A percentile compares a stretch with the other conserved stretches of the same genome.
Evolutionary conservation across 176 grass and related monocot species (phyloP).

Genomic region (Melocanna baccifera): DNA sequence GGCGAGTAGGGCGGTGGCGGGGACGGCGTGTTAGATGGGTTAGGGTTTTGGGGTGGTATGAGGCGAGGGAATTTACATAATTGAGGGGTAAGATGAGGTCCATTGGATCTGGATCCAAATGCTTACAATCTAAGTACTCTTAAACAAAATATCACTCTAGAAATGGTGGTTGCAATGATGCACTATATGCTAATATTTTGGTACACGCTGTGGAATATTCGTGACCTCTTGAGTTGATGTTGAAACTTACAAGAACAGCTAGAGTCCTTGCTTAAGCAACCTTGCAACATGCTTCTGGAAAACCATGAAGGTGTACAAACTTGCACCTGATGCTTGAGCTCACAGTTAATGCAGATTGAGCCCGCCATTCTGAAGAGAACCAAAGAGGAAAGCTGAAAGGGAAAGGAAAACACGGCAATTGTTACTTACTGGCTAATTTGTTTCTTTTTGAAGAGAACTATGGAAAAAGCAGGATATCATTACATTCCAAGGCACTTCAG

Average conservation of each 20-base stretch:
- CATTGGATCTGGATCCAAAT: no score
- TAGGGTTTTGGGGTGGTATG: no score
- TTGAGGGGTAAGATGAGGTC: no score
- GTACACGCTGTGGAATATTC: slow-evolving; percentile 21
- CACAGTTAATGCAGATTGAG: background rate
- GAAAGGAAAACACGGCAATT: background rate
- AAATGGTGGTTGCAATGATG: slow-evolving; percentile 11
- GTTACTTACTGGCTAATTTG: slow-evolving; percentile 36
- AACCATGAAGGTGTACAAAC: slow-evolving; percentile 5
- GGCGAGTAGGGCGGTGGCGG: no score
- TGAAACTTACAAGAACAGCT: slow-evolving; percentile 38
- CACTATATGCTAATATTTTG: background rate
- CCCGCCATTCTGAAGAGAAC: background rate
- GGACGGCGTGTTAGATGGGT: no score
- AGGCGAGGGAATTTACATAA: no score
- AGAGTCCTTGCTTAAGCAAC: slow-evolving; percentile 24
- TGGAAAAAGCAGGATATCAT: slow-evolving; percentile 32
- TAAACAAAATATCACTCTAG: background rate
- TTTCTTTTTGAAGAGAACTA: slow-evolving; percentile 16
- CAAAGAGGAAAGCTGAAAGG: slow-evolving; percentile 22
- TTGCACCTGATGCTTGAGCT: slow-evolving; percentile 16
- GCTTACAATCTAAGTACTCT: no score
- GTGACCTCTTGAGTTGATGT: background rate
- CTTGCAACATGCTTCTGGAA: background rate
- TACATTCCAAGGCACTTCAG: slow-evolving; percentile 43